A percentile compares a stretch with the other conserved stretches of the same genome.
Conservation (phyloP, 805 yeast genomes). For the Saccharomyces mikatae region DNA sequence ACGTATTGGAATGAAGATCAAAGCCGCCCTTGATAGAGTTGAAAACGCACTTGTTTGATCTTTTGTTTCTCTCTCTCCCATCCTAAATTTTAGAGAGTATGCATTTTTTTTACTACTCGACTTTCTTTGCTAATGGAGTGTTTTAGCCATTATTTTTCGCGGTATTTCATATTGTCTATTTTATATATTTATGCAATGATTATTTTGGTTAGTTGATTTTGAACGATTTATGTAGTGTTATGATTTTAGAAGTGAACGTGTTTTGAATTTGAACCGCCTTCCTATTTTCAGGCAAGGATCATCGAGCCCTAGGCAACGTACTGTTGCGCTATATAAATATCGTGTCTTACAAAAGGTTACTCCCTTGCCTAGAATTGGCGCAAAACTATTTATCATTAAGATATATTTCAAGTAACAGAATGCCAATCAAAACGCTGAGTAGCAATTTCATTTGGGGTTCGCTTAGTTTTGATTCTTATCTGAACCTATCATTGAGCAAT, state of each 20-base stretch:
- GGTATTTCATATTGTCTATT: background rate
- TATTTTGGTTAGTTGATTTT: background rate
- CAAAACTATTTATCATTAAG: background rate
- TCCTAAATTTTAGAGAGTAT: background rate
- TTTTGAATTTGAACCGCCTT: background rate
- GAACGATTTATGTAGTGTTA: background rate
- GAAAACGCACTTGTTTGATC: slow-evolving; percentile 32
- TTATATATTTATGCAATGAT: background rate
- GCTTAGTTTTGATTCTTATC: slow-evolving; percentile 35
- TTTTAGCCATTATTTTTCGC: background rate
- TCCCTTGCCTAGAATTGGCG: background rate
- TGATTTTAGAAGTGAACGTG: background rate
- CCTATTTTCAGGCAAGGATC: background rate
- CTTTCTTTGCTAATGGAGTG: background rate
- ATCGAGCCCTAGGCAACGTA: background rate
- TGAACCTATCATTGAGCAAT: slow-evolving; percentile 71
- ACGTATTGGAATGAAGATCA: slow-evolving; percentile 77
- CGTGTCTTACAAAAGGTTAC: background rate
- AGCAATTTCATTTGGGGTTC: background rate
- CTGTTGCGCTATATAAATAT: background rate
- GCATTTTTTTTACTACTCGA: background rate
- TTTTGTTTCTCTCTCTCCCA: background rate
- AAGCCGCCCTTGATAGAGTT: slow-evolving; percentile 68
- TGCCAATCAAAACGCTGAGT: background rate
- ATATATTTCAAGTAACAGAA: background rate